Evolutionary conservation across 169 alveolate genomes (phyloP).

Genomic region (Cryptosporidium sp.): DNA sequence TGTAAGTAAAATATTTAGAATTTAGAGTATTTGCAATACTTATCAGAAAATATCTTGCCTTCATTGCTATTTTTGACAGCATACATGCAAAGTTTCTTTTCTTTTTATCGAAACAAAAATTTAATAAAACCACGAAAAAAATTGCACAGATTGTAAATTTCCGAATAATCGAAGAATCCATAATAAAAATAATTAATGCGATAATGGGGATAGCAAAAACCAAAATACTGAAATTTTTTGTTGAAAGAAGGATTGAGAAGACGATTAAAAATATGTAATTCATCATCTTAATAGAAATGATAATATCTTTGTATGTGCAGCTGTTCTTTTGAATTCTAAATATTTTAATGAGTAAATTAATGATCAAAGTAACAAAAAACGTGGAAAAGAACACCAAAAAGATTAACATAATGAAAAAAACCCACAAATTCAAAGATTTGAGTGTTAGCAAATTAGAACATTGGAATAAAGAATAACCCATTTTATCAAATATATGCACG

Average conservation of each 20-base stretch:
- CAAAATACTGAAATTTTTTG: slow-evolving; percentile 34
- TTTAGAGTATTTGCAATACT: background rate
- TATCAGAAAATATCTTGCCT: background rate
- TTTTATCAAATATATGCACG: background rate
- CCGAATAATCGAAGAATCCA: background rate
- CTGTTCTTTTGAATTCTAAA: background rate
- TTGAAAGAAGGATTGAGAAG: slow-evolving; percentile 30
- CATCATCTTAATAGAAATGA: background rate
- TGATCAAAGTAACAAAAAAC: background rate
- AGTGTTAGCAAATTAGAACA: background rate
- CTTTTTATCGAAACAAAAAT: background rate
- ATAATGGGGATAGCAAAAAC: slow-evolving; percentile 8
- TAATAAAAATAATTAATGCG: background rate
- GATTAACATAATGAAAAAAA: background rate
- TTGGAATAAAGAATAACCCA: background rate
- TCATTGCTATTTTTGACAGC: background rate
- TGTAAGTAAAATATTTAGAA: background rate
- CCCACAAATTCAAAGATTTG: background rate
- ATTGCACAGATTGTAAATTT: background rate
- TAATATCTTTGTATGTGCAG: background rate
- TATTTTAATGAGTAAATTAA: background rate
- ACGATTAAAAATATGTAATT: slow-evolving; percentile 7
- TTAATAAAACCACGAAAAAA: background rate
- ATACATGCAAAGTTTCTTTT: background rate
- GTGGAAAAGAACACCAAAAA: background rate